Percentiles rank a stretch among this genome's conserved stretches.
Conservation (phyloP, 108 stramenopile species). For the Aurantiochytrium sp. region DNA sequence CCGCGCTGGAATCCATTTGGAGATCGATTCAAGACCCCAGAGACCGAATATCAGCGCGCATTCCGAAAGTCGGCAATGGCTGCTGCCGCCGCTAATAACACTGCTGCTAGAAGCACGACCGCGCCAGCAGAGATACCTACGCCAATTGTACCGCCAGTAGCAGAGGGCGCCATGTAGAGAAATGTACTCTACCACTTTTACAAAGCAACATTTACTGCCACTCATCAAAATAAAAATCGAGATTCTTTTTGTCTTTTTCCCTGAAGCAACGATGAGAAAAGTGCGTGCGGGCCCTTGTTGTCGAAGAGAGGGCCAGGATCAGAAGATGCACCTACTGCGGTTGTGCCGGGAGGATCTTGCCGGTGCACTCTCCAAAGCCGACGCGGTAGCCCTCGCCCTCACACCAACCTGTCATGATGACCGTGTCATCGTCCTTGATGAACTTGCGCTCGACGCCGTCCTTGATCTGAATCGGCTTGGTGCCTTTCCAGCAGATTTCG, state of each 20-base stretch:
- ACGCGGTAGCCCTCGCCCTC: slow-evolving; percentile 48
- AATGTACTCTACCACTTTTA: neutral
- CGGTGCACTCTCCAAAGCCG: slow-evolving; percentile 61
- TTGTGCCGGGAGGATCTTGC: slow-evolving; percentile 56
- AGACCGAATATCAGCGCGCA: neutral
- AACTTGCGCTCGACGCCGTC: slow-evolving; percentile 58
- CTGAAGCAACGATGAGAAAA: neutral
- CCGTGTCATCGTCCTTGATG: slow-evolving; percentile 74
- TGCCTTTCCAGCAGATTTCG: slow-evolving; percentile 78
- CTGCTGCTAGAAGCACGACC: too few species aligned
- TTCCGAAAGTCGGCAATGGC: neutral
- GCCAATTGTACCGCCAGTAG: neutral
- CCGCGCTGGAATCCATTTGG: neutral
- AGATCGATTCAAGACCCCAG: neutral
- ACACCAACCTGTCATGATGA: slow-evolving; percentile 68
- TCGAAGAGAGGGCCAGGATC: neutral
- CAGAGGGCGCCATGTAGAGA: neutral
- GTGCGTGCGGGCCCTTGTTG: neutral
- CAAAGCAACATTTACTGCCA: neutral
- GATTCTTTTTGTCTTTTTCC: too few species aligned
- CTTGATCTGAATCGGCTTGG: slow-evolving; percentile 51
- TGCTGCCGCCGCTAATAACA: too few species aligned
- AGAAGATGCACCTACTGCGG: slow-evolving; percentile 11
- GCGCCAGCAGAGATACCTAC: too few species aligned
- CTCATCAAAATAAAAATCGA: too few species aligned